Conservation (phyloP, 768 basidiomycete genomes). For the Agaricus subrufescens region DNA sequence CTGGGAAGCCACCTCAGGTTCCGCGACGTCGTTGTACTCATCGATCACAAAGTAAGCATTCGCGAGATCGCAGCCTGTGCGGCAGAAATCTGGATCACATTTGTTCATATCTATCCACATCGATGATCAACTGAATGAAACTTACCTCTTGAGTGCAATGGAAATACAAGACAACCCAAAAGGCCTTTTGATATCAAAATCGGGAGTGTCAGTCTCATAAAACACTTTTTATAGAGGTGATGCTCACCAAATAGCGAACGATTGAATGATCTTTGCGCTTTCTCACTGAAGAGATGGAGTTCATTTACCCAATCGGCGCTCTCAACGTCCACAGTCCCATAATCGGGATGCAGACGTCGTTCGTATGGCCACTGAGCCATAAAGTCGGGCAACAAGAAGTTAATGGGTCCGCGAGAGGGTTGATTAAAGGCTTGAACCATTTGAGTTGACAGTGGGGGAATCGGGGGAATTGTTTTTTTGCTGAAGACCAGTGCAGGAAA, state of each 20-base stretch:
- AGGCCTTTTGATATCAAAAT: slow-evolving; percentile 6
- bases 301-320: slow-evolving; percentile 20
- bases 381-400: slow-evolving; percentile 6
- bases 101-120: too few relatives aligned
- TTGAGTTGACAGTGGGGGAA: too few relatives aligned
- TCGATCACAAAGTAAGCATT: slow-evolving; percentile 19
- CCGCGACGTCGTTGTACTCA: slow-evolving; percentile 17
- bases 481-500: too few relatives aligned
- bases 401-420: background rate
- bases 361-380: slow-evolving; percentile 9
- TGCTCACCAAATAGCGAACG: slow-evolving; percentile 19
- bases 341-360: slow-evolving; percentile 6
- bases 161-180: slow-evolving; percentile 6
- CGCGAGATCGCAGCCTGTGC: slow-evolving; percentile 18
- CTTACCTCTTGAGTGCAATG: background rate
- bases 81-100: slow-evolving; percentile 15
- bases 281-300: slow-evolving; percentile 18
- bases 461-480: too few relatives aligned
- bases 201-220: background rate
- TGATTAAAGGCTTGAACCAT: too few relatives aligned
- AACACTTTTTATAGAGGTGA: background rate
- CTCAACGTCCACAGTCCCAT: slow-evolving; percentile 18
- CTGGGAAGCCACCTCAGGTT: slow-evolving; percentile 9
- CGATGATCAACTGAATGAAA: background rate
- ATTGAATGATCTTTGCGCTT: slow-evolving; percentile 19